Percentiles rank a stretch among this genome's conserved stretches.
These are phyloP conservation scores for Metschnikowia cerradonensis DNA, from an alignment of 805 yeast genomes.

Conservation along the genomic window DNA sequence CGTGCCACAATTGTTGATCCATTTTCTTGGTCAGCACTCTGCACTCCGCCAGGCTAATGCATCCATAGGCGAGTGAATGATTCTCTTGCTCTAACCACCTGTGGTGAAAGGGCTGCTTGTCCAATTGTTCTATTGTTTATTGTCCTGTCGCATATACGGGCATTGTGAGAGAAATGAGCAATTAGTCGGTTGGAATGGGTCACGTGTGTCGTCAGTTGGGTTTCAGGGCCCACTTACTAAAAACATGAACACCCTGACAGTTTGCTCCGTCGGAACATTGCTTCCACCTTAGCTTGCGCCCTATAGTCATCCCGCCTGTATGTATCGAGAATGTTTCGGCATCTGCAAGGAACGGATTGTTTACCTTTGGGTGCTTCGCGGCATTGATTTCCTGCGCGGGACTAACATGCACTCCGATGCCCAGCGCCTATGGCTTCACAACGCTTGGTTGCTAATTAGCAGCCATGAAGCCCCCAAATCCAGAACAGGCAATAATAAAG, in stretches of 20 bases:
- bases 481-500: not conserved
- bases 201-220: not conserved
- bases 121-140: no score
- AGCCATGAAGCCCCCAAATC: not conserved
- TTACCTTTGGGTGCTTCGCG: slow-evolving; percentile 4
- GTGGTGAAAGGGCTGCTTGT: no score
- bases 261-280: not conserved
- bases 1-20: no score
- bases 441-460: slow-evolving; percentile 3
- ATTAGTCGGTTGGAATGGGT: not conserved
- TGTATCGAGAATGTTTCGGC: not conserved
- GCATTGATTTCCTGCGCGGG: not conserved
- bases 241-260: not conserved
- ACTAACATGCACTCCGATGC: not conserved
- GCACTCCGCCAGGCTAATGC: not conserved
- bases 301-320: not conserved
- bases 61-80: not conserved
- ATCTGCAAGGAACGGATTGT: slow-evolving; percentile 1
- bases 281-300: not conserved
- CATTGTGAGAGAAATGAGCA: not conserved
- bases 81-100: not conserved
- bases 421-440: not conserved
- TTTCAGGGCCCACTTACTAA: not conserved
- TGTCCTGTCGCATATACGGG: not conserved
- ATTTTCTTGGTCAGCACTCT: not conserved